Conservation (phyloP, 768 basidiomycete genomes). For the Boletus speciosus region DNA sequence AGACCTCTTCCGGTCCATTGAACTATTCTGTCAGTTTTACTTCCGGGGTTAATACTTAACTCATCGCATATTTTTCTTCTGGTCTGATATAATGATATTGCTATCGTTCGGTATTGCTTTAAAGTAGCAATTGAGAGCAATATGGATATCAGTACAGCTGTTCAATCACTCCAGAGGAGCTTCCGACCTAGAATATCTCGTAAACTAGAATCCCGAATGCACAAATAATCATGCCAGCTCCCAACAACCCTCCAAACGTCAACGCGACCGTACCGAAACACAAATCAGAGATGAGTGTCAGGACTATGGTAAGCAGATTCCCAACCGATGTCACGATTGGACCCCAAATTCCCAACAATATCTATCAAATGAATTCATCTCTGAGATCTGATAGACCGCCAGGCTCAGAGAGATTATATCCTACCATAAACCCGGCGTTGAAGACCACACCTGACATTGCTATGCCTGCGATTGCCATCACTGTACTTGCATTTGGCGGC, state of each 20-base stretch:
- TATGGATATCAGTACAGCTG: background rate
- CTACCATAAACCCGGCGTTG: slow-evolving; percentile 84
- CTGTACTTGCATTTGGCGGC: slow-evolving; percentile 49
- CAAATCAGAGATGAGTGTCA: slow-evolving; percentile 79
- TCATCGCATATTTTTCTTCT: slow-evolving; percentile 32
- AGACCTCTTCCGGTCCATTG: slow-evolving; percentile 5
- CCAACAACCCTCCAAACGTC: slow-evolving; percentile 69
- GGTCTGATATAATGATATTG: slow-evolving; percentile 41
- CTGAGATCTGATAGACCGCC: slow-evolving; percentile 6
- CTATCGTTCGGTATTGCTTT: slow-evolving; percentile 18
- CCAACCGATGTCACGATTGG: slow-evolving; percentile 87
- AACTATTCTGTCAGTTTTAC: slow-evolving; percentile 20
- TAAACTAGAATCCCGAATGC: slow-evolving; percentile 81
- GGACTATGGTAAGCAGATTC: slow-evolving; percentile 89
- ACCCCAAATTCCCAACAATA: slow-evolving; percentile 82
- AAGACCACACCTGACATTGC: slow-evolving; percentile 69
- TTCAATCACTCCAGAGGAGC: background rate
- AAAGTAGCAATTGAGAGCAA: background rate
- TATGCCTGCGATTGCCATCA: slow-evolving; percentile 62
- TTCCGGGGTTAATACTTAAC: slow-evolving; percentile 32
- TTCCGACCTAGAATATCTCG: slow-evolving; percentile 50
- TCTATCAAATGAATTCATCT: slow-evolving; percentile 37
- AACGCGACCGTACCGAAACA: slow-evolving; percentile 64
- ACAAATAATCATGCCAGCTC: slow-evolving; percentile 72
- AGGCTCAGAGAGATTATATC: slow-evolving; percentile 9